Base-by-base conservation (phyloP, 2,329 filamentous ascomycete genomes). In the Phyllosticta paracitricarpa region DNA sequence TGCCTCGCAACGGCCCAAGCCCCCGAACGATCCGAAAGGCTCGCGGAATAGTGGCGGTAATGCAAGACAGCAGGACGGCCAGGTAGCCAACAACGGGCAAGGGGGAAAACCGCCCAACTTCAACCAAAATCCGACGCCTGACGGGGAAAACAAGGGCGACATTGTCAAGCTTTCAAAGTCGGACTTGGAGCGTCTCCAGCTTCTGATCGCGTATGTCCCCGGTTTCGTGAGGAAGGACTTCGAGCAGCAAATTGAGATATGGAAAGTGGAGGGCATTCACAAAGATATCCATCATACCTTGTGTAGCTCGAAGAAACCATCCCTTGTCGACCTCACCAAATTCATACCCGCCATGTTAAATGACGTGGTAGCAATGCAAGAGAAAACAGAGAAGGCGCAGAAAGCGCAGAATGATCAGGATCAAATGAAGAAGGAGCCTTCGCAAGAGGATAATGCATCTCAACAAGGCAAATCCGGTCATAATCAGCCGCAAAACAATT, bases 231-330 rank as follows among this genome's bases (percentile, higher is more conserved):
- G 79, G 51, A 74, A 83, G 57, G 76, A 81, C 24, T 73, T 91
- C 62, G 79, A 84, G 62, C 79, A 82, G 56, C 79, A 85, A 8
- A 75, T 89, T n/a, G 76, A 82, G 63, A 77, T 81, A 28, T 80
- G 93, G 63, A 84, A 86, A 75, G 79, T 80, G 63, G 80, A 85
- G 52, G 91, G 91, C 9, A 83, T 91, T 17, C 89, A 90, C 0
- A 68, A 76, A 24, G 89, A 91, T 69, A 30, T 62, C 35, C 10
- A 12, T 10, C 12, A 40, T 1, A 5, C 14, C 14, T 5, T 40
- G 14, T 4, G 12, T 8, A 17, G 10, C 14, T 12, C 33, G 33
- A 9, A 40, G 33, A 40, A 10, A 40, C 33, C 33, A 17, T 40
- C 33, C 10, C 33, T 40, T 10, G 14, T 8, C 33, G 33, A 40